These are phyloP conservation scores for Saccharomyces hybrid DNA, from an alignment of 1,139 yeast genomes.

Conservation along the genomic window DNA sequence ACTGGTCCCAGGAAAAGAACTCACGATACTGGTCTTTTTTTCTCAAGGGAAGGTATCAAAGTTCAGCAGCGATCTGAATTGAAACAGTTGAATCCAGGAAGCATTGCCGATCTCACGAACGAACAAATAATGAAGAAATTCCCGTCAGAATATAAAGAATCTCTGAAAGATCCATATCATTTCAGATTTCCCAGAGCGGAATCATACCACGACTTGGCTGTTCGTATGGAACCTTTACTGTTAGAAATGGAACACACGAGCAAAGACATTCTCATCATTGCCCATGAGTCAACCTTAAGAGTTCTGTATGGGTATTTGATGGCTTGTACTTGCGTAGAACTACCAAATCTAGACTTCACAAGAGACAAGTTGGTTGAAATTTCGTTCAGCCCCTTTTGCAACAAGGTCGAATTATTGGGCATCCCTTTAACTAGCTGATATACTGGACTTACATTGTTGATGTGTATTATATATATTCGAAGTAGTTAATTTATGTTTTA, in stretches of 20 bases:
- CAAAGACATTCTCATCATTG: conserved; percentile 82
- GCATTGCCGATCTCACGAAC: conserved; percentile 58
- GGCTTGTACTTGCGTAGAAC: conserved; percentile 84
- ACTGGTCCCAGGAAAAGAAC: conserved; percentile 86
- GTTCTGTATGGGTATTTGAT: conserved; percentile 90
- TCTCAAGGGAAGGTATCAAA: conserved; percentile 51
- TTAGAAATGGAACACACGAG: conserved; percentile 89
- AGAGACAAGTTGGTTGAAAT: conserved; percentile 81
- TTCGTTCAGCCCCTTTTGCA: conserved; percentile 46
- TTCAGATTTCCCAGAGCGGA: conserved; percentile 89
- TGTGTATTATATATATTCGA: not conserved
- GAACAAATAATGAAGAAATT: conserved; percentile 53
- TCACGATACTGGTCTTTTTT: conserved; percentile 65
- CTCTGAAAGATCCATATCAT: conserved; percentile 76
- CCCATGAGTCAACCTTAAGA: conserved; percentile 83
- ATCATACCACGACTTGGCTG: conserved; percentile 91
- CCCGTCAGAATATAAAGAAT: conserved; percentile 66
- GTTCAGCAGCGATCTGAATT: conserved; percentile 76
- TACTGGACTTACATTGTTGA: conserved; percentile 6
- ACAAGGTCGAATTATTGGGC: conserved; percentile 7
- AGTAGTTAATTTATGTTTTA: no score
- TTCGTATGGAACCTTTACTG: conserved; percentile 85
- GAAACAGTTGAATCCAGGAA: conserved; percentile 89
- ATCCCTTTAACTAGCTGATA: not conserved
- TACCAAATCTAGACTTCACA: conserved; percentile 71